Conservation (phyloP, 208 protist species). For the Novymonas esmeraldas region DNA sequence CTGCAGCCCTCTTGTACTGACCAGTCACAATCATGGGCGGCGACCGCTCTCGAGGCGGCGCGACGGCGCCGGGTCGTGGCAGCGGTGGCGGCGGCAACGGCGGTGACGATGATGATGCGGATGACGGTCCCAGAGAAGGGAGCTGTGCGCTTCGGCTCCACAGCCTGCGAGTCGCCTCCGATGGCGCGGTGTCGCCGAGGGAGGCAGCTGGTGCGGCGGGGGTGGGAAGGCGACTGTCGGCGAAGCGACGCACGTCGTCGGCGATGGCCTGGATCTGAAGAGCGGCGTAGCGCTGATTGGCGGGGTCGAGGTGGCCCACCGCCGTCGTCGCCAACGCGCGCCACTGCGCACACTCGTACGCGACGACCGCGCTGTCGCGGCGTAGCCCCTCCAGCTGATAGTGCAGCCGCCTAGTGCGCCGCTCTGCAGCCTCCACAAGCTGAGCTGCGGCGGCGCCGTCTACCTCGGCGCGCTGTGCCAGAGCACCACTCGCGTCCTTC, state of each 20-base stretch:
- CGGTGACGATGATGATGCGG: not conserved
- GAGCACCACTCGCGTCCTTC: not conserved
- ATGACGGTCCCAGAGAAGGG: not conserved
- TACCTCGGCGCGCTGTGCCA: not conserved
- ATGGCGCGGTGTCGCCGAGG: not conserved
- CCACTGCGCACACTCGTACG: conserved; percentile 44
- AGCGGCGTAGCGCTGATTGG: conserved; percentile 9
- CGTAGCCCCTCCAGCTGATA: conserved; percentile 29
- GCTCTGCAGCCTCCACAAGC: conserved; percentile 7
- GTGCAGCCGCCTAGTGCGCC: conserved; percentile 30
- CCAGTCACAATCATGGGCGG: too few relatives aligned
- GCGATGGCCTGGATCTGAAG: conserved; percentile 13
- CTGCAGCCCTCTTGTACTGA: too few relatives aligned
- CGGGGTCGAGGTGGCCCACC: conserved; percentile 8
- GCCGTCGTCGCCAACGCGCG: conserved; percentile 37
- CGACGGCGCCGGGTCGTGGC: too few relatives aligned
- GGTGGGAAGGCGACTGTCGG: not conserved
- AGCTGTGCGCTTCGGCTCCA: conserved; percentile 29
- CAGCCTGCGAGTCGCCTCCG: conserved; percentile 18
- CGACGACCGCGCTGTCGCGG: conserved; percentile 23
- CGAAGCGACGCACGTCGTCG: conserved; percentile 18
- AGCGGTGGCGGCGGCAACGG: not conserved
- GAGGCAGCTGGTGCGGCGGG: not conserved
- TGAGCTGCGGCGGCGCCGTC: conserved; percentile 7
- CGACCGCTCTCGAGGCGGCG: too few relatives aligned